Conservation (phyloP, 2,329 filamentous ascomycete genomes). For the Helotiales sp. region DNA sequence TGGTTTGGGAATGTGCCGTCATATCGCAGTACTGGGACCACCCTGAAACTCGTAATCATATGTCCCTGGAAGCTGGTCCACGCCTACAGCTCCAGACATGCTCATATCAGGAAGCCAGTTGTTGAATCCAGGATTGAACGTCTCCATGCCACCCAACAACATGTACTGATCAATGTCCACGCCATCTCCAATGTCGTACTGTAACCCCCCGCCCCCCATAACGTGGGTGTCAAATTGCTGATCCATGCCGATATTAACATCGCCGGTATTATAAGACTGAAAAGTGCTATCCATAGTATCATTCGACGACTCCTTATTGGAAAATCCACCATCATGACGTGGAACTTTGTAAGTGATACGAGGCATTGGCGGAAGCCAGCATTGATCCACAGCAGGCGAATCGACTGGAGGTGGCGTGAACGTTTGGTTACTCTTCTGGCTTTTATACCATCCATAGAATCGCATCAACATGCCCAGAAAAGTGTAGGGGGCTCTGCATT, state of each 20-base stretch:
- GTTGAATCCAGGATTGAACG: neutral
- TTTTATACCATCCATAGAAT: slow-evolving; percentile 67
- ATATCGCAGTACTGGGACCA: neutral
- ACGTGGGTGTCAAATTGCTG: neutral
- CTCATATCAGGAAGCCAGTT: slow-evolving; percentile 7
- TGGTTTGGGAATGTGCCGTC: neutral
- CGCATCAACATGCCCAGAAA: slow-evolving; percentile 71
- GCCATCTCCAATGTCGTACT: neutral
- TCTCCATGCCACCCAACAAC: neutral
- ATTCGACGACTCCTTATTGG: neutral
- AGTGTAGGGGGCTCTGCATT: slow-evolving; percentile 67
- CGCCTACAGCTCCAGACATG: neutral
- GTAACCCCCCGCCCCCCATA: neutral
- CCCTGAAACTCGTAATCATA: neutral
- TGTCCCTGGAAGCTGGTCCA: neutral
- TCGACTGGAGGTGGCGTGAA: slow-evolving; percentile 25
- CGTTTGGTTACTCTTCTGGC: slow-evolving; percentile 48
- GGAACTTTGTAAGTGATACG: neutral
- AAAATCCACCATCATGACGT: neutral
- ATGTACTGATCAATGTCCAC: slow-evolving; percentile 1
- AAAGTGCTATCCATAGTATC: neutral
- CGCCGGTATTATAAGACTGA: neutral
- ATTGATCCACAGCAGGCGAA: slow-evolving; percentile 17
- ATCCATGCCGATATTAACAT: neutral
- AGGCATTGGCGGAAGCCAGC: slow-evolving; percentile 46